phyloP scores from a whole-genome alignment of 306 rosid species.

The Sechiopsis laciniata region DNA sequence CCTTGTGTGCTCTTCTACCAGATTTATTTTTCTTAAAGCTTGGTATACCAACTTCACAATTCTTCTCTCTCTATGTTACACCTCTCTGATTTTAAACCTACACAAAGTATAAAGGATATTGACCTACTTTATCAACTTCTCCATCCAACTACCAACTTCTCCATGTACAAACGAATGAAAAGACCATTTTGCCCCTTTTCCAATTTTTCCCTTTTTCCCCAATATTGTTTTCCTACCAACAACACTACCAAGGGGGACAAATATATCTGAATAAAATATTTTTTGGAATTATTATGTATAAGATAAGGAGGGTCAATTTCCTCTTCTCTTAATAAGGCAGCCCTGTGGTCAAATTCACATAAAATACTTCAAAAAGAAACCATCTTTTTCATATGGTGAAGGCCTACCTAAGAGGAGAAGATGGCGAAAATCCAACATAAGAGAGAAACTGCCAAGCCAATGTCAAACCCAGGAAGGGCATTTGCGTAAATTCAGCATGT shows the following conservation, averaged over 20 bases:
- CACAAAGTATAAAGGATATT: slow-evolving; percentile 11
- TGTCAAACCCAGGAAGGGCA: slow-evolving; percentile 1
- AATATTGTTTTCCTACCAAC: slow-evolving; percentile 16
- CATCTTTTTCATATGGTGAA: slow-evolving; percentile 6
- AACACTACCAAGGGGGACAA: slow-evolving; percentile 13
- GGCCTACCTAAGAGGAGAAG: background rate
- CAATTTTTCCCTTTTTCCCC: no score
- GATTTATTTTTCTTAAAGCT: background rate
- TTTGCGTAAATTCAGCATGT: background rate
- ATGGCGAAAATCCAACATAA: background rate
- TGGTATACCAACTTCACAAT: no score
- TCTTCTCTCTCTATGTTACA: background rate
- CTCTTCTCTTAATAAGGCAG: background rate
- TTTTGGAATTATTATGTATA: no score
- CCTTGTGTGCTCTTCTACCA: slow-evolving; percentile 11
- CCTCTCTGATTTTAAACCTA: slow-evolving; percentile 5
- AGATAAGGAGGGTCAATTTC: no score
- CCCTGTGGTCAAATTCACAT: slow-evolving; percentile 3
- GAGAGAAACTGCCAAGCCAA: background rate
- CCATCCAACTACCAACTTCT: slow-evolving; percentile 22
- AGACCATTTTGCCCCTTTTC: slow-evolving; percentile 20
- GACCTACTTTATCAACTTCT: slow-evolving; percentile 27
- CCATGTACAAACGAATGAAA: background rate
- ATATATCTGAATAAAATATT: background rate
- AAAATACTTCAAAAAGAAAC: background rate